Evolutionary conservation across 371 early-diverging fungal species (phyloP).

Genomic region (Synchytrium microbalum): DNA sequence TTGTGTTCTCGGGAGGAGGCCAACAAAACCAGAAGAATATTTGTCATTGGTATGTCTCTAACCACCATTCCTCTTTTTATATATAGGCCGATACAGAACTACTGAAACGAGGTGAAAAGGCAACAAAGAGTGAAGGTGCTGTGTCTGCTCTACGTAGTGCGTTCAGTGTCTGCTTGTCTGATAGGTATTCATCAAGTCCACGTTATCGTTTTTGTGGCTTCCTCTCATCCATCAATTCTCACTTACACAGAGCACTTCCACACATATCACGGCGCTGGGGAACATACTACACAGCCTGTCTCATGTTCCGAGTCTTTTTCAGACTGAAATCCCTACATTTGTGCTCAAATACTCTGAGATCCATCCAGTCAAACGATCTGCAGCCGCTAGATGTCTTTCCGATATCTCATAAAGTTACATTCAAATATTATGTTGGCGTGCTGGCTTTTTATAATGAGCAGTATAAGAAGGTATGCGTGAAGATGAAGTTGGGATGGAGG

Average conservation of each 20-base stretch:
- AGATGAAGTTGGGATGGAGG: slow-evolving; percentile 3
- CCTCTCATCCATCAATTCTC: not conserved
- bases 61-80: too few relatives aligned
- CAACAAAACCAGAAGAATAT: not conserved
- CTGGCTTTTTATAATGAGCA: slow-evolving; percentile 75
- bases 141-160: slow-evolving; percentile 79
- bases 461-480: slow-evolving; percentile 45
- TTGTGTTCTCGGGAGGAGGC: too few relatives aligned
- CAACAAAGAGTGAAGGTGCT: slow-evolving; percentile 64
- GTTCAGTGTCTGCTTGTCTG: slow-evolving; percentile 76
- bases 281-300: slow-evolving; percentile 72
- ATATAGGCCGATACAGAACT: slow-evolving; percentile 51
- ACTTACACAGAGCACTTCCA: slow-evolving; percentile 21
- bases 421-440: slow-evolving; percentile 74
- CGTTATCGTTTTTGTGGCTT: not conserved
- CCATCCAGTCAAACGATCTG: slow-evolving; percentile 61
- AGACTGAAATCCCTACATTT: slow-evolving; percentile 71
- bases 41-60: not conserved
- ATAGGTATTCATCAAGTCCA: slow-evolving; percentile 46
- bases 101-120: slow-evolving; percentile 35
- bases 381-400: slow-evolving; percentile 69
- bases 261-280: slow-evolving; percentile 78
- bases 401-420: slow-evolving; percentile 75
- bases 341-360: slow-evolving; percentile 73
- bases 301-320: slow-evolving; percentile 34